phyloP scores from a whole-genome alignment of 495 filamentous ascomycete genomes.

The Lentithecium fluviatile region DNA sequence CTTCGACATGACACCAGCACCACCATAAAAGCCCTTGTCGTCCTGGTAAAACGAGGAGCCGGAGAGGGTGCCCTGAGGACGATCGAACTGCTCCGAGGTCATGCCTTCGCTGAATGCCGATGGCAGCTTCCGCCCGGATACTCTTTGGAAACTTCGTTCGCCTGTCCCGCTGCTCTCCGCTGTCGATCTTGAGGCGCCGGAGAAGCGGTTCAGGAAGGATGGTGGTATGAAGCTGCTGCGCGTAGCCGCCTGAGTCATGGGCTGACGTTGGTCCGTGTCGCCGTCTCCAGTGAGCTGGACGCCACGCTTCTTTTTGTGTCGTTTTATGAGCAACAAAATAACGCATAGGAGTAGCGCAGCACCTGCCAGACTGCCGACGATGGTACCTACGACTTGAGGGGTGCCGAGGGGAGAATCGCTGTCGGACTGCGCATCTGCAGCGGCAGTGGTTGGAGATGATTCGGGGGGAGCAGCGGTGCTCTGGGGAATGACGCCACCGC shows the following conservation, averaged over 20 bases:
- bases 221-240: conserved; percentile 23
- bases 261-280: conserved; percentile 15
- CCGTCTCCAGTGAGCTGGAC: conserved; percentile 13
- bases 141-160: conserved; percentile 32
- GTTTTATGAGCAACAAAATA: conserved; percentile 24
- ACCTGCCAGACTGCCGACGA: conserved; percentile 35
- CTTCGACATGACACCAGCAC: conserved; percentile 32
- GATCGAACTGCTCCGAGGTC: conserved; percentile 34
- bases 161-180: conserved; percentile 23
- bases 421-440: background rate
- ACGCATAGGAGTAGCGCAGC: conserved; percentile 25
- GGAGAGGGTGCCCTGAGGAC: conserved; percentile 39
- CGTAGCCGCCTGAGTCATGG: conserved; percentile 25
- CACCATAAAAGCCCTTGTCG: conserved; percentile 45
- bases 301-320: conserved; percentile 29
- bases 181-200: conserved; percentile 25
- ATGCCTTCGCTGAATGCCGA: conserved; percentile 37
- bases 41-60: conserved; percentile 46
- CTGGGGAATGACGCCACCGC: conserved; percentile 1
- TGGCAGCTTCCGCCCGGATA: conserved; percentile 36
- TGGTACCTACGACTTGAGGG: conserved; percentile 30
- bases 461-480: conserved; percentile 1
- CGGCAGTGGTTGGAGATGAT: conserved; percentile 4
- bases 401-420: conserved; percentile 18
- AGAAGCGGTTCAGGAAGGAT: conserved; percentile 34